Evolutionary conservation across 2,329 filamentous ascomycete species (phyloP).

Genomic region (Xylariaceae sp.): DNA sequence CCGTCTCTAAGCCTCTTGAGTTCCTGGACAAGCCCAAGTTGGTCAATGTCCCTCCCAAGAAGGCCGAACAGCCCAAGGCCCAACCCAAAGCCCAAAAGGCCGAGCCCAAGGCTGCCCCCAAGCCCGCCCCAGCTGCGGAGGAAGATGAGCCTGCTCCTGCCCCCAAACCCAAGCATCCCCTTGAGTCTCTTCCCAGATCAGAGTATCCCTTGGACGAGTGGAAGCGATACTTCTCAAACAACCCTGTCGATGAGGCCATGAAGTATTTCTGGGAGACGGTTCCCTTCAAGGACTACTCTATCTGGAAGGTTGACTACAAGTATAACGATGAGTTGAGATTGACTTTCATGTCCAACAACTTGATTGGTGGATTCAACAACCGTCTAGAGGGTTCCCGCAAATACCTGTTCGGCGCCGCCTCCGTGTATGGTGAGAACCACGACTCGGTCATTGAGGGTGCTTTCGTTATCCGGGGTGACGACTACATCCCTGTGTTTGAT

Average conservation of each 20-base stretch:
- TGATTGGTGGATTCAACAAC: conserved; percentile 96
- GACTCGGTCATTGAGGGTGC: conserved; percentile 91
- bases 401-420: conserved; percentile 91
- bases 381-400: conserved; percentile 98
- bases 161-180: conserved; percentile 96
- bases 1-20: conserved; percentile 74
- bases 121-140: conserved; percentile 51
- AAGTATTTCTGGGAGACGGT: conserved; percentile 99
- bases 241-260: conserved; percentile 81
- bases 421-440: conserved; percentile 88
- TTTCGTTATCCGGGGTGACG: conserved; percentile 92
- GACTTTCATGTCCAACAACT: conserved; percentile 98
- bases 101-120: conserved; percentile 46
- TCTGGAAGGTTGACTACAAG: conserved; percentile 97
- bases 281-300: conserved; percentile 92
- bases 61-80: conserved; percentile 73
- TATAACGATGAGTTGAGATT: conserved; percentile 98
- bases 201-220: conserved; percentile 90
- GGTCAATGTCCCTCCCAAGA: conserved; percentile 74
- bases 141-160: conserved; percentile 48
- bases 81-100: conserved; percentile 57
- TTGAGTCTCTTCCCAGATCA: conserved; percentile 81
- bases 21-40: conserved; percentile 84
- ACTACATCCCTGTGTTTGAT: conserved; percentile 85
- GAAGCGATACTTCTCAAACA: conserved; percentile 99